Evolutionary conservation across 2,329 filamentous ascomycete genomes (phyloP), one percentile per base, ranked within the genome.

Genomic region (Alternaria sp.): DNA sequence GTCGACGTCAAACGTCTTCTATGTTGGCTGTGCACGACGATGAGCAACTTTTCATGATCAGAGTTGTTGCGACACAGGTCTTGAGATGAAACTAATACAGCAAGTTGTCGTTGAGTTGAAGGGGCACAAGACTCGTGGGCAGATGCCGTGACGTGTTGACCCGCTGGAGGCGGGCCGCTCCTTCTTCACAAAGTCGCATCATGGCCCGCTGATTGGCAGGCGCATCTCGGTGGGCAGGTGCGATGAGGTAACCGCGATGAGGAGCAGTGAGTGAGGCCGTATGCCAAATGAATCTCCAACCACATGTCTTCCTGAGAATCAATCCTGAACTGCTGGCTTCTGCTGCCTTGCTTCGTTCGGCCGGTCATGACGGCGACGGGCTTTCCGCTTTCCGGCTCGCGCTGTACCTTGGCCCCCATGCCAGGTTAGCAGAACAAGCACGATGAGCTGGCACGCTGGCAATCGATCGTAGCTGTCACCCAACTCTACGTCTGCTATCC

Each of bases 351-450:
- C 60, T 63, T 63, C 34, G 27, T 18, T 41, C 41, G 38, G 49
- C 20, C 50, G 55, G 57, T 48, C 49, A 60, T 60, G 59, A 59
- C 62, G 49, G 56, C 55, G 30, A 41, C 57, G 40, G 45, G 44
- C 28, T 18, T 56, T 53, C 54, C 44, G 54, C 50, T 43, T 54
- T 57, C 53, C 62, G 55, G 56, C 25, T 50, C 50, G 61, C 56
- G 63, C 57, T 65, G 32, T 57, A 52, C 59, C 59, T 61, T 60
- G 60, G 62, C 57, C 62, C 62, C 63, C 63, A 55, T 58, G 59
- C 54, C 61, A 46, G 63, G 63, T 54, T 66, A 66, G 64, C 59
- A 58, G 41, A 57, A 53, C 60, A 61, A 61, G 64, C 61, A 58
- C 53, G 58, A 56, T 63, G 61, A 61, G 59, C 44, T 61, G 51